Evolutionary conservation across 768 basidiomycete genomes (phyloP).

Genomic region (Saitozyma podzolica): DNA sequence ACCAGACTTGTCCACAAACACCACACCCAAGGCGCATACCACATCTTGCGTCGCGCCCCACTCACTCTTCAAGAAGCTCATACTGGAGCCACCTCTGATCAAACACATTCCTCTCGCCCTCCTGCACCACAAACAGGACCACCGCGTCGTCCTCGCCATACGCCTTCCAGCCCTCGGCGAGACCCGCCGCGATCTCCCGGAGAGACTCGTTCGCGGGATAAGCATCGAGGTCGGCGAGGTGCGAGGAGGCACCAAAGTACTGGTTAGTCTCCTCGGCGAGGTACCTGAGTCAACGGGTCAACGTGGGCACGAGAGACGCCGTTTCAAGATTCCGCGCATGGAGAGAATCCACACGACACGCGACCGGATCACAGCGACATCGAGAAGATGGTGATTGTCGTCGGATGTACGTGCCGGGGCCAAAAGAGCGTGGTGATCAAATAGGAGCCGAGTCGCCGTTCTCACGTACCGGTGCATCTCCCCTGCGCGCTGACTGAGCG

Average conservation of each 20-base stretch:
- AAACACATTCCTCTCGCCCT: conserved; percentile 87
- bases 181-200: conserved; percentile 67
- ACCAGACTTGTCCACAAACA: too few species aligned
- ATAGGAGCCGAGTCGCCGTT: background rate
- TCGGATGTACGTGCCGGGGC: background rate
- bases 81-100: conserved; percentile 90
- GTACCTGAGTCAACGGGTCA: conserved; percentile 58
- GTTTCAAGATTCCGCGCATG: too few species aligned
- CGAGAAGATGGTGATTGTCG: background rate
- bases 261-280: conserved; percentile 62
- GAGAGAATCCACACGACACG: too few species aligned
- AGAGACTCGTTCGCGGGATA: conserved; percentile 75
- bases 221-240: conserved; percentile 54
- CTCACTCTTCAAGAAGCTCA: conserved; percentile 73
- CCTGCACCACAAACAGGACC: conserved; percentile 86
- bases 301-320: background rate
- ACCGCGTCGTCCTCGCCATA: conserved; percentile 58
- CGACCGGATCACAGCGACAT: too few species aligned
- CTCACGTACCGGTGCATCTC: conserved; percentile 70
- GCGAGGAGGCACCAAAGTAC: conserved; percentile 61
- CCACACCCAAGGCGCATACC: too few species aligned
- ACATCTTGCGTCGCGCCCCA: conserved; percentile 5
- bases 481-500: conserved; percentile 57
- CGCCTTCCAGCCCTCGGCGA: conserved; percentile 75
- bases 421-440: background rate